Evolutionary conservation across 164 flowering plant species (phyloP).

Genomic region (Tetrastigma voinierianum): DNA sequence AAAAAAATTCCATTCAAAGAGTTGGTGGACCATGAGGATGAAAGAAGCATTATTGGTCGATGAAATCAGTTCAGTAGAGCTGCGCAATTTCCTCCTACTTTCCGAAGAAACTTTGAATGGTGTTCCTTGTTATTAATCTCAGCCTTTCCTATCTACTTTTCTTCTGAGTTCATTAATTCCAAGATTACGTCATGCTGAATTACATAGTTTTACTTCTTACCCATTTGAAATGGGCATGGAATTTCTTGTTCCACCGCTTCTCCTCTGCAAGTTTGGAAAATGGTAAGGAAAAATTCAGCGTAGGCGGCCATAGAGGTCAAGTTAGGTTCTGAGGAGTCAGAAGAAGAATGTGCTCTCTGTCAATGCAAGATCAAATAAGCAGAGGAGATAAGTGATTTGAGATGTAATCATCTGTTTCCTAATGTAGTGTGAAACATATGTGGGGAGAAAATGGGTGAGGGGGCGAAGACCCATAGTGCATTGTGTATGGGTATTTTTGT

Average conservation of each 20-base stretch:
- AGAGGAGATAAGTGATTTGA: background rate
- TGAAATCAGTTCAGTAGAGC: too few species aligned
- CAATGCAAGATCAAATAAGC: background rate
- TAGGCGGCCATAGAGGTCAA: background rate
- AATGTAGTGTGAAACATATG: too few species aligned
- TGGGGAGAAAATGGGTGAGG: too few species aligned
- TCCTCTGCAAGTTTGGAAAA: background rate
- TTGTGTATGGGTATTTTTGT: too few species aligned
- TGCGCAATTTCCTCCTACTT: too few species aligned
- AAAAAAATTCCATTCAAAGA: too few species aligned
- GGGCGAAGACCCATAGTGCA: too few species aligned
- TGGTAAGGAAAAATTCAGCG: background rate
- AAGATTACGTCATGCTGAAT: background rate
- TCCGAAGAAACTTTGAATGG: background rate
- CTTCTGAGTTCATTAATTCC: background rate
- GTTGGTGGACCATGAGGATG: too few species aligned
- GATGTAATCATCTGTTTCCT: conserved; percentile 7
- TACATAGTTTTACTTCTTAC: background rate
- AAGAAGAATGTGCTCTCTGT: background rate
- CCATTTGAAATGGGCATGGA: conserved; percentile 1
- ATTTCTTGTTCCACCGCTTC: background rate
- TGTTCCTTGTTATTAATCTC: background rate
- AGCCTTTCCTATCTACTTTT: background rate
- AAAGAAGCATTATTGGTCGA: too few species aligned
- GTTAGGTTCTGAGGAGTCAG: background rate